Conservation (phyloP, 2,329 filamentous ascomycete genomes). For the Hymenoscyphus occultus region DNA sequence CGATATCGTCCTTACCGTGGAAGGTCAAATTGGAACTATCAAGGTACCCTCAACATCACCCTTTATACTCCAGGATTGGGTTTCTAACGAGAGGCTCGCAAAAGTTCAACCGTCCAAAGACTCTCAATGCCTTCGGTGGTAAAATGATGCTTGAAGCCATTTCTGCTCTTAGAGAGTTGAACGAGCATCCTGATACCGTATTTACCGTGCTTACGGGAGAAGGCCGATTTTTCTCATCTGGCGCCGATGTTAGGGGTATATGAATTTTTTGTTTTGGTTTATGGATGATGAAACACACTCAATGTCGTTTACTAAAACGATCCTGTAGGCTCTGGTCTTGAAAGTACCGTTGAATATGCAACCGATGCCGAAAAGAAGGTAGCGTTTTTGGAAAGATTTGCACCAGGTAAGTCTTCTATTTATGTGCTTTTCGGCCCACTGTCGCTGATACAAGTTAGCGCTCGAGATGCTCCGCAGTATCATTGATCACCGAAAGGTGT, state of each 20-base stretch:
- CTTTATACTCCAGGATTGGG: background rate
- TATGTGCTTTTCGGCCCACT: background rate
- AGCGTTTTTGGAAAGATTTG: conserved; percentile 24
- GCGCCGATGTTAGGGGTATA: conserved; percentile 46
- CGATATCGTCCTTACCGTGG: conserved; percentile 43
- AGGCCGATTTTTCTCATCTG: conserved; percentile 49
- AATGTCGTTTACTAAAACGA: background rate
- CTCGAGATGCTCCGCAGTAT: conserved; percentile 43
- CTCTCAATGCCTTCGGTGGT: conserved; percentile 47
- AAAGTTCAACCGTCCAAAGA: conserved; percentile 47
- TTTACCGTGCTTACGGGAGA: conserved; percentile 51
- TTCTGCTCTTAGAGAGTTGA: conserved; percentile 42
- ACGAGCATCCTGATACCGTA: conserved; percentile 47
- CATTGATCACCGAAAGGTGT: conserved; percentile 50
- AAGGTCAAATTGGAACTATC: conserved; percentile 43
- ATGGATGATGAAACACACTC: background rate
- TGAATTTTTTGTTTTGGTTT: background rate
- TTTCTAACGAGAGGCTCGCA: background rate
- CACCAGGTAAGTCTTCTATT: conserved; percentile 16
- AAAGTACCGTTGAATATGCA: conserved; percentile 16
- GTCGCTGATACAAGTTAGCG: conserved; percentile 18
- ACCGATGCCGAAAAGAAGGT: conserved; percentile 31
- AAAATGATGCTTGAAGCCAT: conserved; percentile 44
- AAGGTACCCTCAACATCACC: conserved; percentile 34
- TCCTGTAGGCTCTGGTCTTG: conserved; percentile 16